These are phyloP conservation scores for Fraxinus ornus DNA, from an alignment of 305 asterid species.

Conservation along the genomic window DNA sequence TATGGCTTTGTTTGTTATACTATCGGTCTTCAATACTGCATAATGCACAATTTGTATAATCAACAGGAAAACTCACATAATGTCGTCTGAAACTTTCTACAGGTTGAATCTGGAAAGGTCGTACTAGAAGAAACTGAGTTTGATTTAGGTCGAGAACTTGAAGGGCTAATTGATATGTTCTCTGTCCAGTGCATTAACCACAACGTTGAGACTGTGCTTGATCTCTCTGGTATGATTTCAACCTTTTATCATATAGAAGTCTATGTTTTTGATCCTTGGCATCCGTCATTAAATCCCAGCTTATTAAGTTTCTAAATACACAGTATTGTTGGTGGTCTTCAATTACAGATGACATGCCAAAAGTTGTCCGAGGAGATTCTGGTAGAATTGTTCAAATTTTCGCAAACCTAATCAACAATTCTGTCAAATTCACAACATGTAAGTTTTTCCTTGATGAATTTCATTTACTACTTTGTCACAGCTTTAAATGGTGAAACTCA, in stretches of 20 bases:
- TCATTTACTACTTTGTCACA: background rate
- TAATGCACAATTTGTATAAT: background rate
- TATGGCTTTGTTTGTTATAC: background rate
- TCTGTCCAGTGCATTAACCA: conserved; percentile 90
- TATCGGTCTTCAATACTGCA: background rate
- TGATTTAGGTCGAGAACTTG: conserved; percentile 85
- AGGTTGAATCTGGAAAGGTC: conserved; percentile 94
- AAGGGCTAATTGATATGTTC: conserved; percentile 90
- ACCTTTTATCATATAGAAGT: background rate
- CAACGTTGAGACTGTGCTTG: conserved; percentile 84
- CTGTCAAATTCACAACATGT: conserved; percentile 83
- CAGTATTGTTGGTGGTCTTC: conserved; percentile 10
- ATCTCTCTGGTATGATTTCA: conserved; percentile 66
- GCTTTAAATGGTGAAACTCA: background rate
- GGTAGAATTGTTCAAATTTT: conserved; percentile 89
- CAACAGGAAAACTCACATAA: background rate
- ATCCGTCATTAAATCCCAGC: background rate
- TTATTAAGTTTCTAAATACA: conserved; percentile 12
- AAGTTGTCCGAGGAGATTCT: conserved; percentile 77
- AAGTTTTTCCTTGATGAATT: conserved; percentile 30
- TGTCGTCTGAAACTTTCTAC: conserved; percentile 22
- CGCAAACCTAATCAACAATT: conserved; percentile 81
- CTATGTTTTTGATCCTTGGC: background rate
- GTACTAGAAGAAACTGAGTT: conserved; percentile 89
- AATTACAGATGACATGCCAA: conserved; percentile 84